phyloP scores from a whole-genome alignment of 2,329 filamentous ascomycete genomes.

The Sporothrix protearum region DNA sequence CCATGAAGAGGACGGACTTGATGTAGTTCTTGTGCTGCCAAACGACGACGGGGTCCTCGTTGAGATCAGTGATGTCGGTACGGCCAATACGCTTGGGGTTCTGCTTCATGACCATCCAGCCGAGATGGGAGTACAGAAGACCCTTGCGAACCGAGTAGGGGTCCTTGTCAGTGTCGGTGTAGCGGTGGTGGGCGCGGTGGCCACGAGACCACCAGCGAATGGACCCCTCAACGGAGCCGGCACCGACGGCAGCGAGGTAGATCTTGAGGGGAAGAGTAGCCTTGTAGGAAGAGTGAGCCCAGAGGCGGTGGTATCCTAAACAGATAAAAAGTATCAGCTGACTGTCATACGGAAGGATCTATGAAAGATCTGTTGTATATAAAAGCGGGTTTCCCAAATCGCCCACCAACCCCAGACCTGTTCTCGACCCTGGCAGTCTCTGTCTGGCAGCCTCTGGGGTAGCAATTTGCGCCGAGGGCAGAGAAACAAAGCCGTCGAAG shows the following conservation, averaged over 20 bases:
- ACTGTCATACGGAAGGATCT: neutral
- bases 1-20: conserved; percentile 74
- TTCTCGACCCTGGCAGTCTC: neutral
- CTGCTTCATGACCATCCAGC: conserved; percentile 93
- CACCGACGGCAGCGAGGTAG: conserved; percentile 76
- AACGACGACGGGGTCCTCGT: conserved; percentile 78
- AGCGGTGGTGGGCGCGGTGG: conserved; percentile 84
- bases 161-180: conserved; percentile 89
- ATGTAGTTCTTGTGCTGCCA: conserved; percentile 88
- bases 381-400: neutral
- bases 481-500: neutral
- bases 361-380: neutral
- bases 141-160: conserved; percentile 90
- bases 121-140: conserved; percentile 76
- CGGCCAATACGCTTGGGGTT: conserved; percentile 85
- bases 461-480: neutral
- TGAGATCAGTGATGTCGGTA: conserved; percentile 83
- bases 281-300: conserved; percentile 82
- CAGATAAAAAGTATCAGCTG: neutral
- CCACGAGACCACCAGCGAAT: conserved; percentile 86
- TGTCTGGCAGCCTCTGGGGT: neutral
- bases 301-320: conserved; percentile 71
- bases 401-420: neutral
- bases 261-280: conserved; percentile 72
- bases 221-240: conserved; percentile 79